Conservation (phyloP, 31 red algal genomes). For the Odonthalia washingtoniensis region DNA sequence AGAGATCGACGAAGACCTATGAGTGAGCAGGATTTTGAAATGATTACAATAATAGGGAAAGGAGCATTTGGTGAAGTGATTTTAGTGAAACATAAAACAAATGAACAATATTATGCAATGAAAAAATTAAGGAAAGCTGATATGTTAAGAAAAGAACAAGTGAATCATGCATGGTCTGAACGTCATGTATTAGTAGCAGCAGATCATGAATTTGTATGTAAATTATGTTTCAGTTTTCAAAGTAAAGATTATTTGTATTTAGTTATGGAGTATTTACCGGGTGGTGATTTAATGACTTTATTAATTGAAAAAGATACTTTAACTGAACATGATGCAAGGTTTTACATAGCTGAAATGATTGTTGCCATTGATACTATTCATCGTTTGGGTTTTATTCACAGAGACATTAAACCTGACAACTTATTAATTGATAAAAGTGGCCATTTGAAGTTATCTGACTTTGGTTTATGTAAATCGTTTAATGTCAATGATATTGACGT, state of each 20-base stretch:
- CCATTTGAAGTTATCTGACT: constrained; percentile 97
- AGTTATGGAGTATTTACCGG: constrained; percentile 98
- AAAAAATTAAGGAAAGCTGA: constrained; percentile 95
- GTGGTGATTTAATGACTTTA: constrained; percentile 98
- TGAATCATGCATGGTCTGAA: constrained; percentile 94
- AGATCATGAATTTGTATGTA: constrained; percentile 83
- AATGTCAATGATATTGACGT: constrained; percentile 66
- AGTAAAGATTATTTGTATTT: constrained; percentile 87
- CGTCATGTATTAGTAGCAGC: constrained; percentile 95
- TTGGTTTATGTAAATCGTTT: constrained; percentile 98
- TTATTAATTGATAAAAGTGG: constrained; percentile 94
- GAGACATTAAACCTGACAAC: constrained; percentile 99
- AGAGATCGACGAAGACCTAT: constrained; percentile 87
- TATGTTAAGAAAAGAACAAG: constrained; percentile 98
- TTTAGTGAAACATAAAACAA: constrained; percentile 79
- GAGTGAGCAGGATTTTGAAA: constrained; percentile 93
- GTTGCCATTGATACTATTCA: constrained; percentile 98
- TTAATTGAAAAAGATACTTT: constrained; percentile 94
- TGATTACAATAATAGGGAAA: constrained; percentile 89
- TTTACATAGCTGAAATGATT: constrained; percentile 97
- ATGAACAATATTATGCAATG: constrained; percentile 93
- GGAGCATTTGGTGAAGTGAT: constrained; percentile 99
- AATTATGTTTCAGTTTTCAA: constrained; percentile 96
- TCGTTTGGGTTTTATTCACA: constrained; percentile 95
- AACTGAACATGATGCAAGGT: constrained; percentile 90